Conservation (phyloP, 2,329 filamentous ascomycete genomes). For the Pleurostoma richardsiae region DNA sequence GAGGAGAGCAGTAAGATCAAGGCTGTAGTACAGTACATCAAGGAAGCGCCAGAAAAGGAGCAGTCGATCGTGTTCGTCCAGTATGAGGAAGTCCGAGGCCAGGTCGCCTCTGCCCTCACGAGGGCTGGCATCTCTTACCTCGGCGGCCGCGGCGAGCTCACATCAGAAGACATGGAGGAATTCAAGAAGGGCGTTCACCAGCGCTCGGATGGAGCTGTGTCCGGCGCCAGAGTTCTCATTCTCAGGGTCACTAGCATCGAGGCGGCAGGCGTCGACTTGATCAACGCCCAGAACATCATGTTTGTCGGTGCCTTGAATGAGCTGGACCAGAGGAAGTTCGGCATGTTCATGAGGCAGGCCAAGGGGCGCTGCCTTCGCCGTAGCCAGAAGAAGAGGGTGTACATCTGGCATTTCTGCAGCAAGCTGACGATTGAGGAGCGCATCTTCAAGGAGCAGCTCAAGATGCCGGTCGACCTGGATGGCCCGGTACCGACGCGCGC, state of each 20-base stretch:
- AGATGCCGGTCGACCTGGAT: no score
- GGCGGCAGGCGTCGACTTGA: slow-evolving; percentile 34
- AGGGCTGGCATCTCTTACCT: slow-evolving; percentile 8
- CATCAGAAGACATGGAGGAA: slow-evolving; percentile 9
- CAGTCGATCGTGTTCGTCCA: slow-evolving; percentile 32
- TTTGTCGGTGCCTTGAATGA: slow-evolving; percentile 29
- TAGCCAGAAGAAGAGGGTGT: slow-evolving; percentile 30
- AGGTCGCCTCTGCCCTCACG: slow-evolving; percentile 15
- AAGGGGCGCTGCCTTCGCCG: slow-evolving; percentile 30
- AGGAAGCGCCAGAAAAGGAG: slow-evolving; percentile 14
- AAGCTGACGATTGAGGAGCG: slow-evolving; percentile 34
- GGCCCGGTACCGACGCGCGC: no score
- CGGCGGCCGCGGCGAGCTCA: background rate
- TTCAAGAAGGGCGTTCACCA: slow-evolving; percentile 17
- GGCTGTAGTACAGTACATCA: slow-evolving; percentile 15
- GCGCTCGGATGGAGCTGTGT: no score
- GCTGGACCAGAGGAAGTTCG: slow-evolving; percentile 22
- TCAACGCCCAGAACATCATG: slow-evolving; percentile 35
- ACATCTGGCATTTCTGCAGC: slow-evolving; percentile 32
- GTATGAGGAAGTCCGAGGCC: slow-evolving; percentile 18
- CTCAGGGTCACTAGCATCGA: slow-evolving; percentile 8
- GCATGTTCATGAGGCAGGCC: slow-evolving; percentile 32
- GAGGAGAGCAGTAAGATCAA: slow-evolving; percentile 10
- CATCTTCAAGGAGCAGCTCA: slow-evolving; percentile 1
- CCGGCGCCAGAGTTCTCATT: background rate